phyloP scores from a whole-genome alignment of 768 basidiomycete genomes.

The Leccinum pellstonianum region DNA sequence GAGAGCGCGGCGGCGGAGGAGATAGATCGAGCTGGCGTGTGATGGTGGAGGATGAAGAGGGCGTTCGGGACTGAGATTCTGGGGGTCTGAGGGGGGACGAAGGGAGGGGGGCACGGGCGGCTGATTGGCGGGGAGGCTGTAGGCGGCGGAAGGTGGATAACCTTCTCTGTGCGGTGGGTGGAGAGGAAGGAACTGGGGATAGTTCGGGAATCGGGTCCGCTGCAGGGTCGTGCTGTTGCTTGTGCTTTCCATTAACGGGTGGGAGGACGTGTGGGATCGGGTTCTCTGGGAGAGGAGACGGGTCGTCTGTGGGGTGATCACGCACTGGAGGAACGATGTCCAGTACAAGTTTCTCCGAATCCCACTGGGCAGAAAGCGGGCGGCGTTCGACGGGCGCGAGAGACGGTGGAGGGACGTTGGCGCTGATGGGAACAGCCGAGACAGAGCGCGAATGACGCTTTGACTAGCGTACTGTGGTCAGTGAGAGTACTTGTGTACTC shows the following conservation, averaged over 20 bases:
- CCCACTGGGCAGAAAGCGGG: slow-evolving; percentile 20
- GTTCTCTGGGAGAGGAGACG: background rate
- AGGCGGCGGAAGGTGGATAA: slow-evolving; percentile 55
- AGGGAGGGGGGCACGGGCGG: slow-evolving; percentile 22
- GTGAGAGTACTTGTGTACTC: background rate
- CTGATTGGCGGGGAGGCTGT: slow-evolving; percentile 33
- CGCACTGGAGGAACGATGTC: slow-evolving; percentile 1
- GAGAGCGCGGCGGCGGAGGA: slow-evolving; percentile 26
- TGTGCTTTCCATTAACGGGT: slow-evolving; percentile 11
- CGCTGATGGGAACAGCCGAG: slow-evolving; percentile 31
- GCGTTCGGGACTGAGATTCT: slow-evolving; percentile 17
- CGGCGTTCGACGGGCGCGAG: background rate
- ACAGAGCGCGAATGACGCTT: slow-evolving; percentile 46
- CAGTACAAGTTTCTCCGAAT: slow-evolving; percentile 22
- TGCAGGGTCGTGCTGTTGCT: slow-evolving; percentile 6
- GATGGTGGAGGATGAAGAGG: slow-evolving; percentile 21
- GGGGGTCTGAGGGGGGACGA: slow-evolving; percentile 38
- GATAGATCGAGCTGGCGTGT: slow-evolving; percentile 26
- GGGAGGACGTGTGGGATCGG: background rate
- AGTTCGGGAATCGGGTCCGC: slow-evolving; percentile 10
- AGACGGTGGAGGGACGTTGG: slow-evolving; percentile 25
- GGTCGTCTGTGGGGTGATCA: background rate
- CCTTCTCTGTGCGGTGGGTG: slow-evolving; percentile 24
- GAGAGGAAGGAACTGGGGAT: slow-evolving; percentile 4
- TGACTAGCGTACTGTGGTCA: slow-evolving; percentile 32